These are phyloP conservation scores for Cordyceps javanica DNA, from an alignment of 2,329 filamentous ascomycete species.

Conservation along the genomic window DNA sequence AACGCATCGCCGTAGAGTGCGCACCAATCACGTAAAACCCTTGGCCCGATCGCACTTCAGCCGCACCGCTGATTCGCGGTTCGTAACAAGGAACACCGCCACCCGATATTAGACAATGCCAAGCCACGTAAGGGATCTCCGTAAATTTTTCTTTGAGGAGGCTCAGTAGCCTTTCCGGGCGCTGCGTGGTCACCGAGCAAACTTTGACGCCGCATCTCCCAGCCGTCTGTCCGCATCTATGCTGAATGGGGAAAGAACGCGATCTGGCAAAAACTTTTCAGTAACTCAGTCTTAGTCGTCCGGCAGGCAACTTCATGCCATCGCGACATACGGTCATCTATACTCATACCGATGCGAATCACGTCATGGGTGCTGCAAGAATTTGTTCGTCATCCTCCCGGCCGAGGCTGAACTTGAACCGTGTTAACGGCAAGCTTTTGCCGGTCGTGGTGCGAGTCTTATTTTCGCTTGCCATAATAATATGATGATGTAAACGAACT, in stretches of 20 bases:
- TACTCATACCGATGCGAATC: neutral
- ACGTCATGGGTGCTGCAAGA: neutral
- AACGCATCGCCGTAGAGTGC: neutral
- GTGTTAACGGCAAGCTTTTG: neutral
- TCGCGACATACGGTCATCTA: neutral
- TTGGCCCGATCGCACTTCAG: neutral
- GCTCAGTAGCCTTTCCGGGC: too few species aligned
- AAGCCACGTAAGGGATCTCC: neutral
- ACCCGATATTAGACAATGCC: neutral
- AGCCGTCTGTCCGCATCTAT: neutral
- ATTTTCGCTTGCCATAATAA: too few species aligned
- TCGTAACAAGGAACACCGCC: neutral
- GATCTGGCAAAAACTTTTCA: neutral
- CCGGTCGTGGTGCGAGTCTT: neutral
- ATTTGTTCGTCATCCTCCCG: neutral
- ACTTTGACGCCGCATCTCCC: neutral
- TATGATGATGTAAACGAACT: neutral
- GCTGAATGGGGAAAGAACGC: constrained; percentile 1
- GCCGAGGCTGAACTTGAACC: too few species aligned
- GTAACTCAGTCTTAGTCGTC: neutral
- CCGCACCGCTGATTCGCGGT: neutral
- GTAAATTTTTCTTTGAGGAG: too few species aligned
- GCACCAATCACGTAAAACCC: neutral
- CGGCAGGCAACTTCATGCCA: neutral
- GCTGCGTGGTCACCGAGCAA: too few species aligned